phyloP scores from a whole-genome alignment of 2,329 filamentous ascomycete species.

The Pseudocercospora pini-densiflorae region DNA sequence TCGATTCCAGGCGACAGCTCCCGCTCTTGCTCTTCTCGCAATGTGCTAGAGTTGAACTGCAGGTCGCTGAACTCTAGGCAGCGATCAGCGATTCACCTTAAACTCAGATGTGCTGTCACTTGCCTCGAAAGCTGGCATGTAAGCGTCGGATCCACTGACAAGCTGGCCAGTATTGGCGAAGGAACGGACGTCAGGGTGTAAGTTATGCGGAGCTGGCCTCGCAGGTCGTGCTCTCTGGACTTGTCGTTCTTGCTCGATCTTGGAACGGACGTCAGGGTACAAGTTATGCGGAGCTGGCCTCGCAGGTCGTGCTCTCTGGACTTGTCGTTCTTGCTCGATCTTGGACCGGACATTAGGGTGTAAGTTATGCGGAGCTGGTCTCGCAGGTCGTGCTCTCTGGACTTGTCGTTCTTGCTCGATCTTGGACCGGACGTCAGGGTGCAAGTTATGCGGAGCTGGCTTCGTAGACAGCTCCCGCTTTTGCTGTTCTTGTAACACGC shows the following conservation, averaged over 20 bases:
- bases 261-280: too few species aligned
- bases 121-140: conserved; percentile 27
- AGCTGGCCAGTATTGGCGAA: conserved; percentile 48
- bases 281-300: too few species aligned
- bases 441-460: too few species aligned
- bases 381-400: too few species aligned
- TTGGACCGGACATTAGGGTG: too few species aligned
- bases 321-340: too few species aligned
- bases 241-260: conserved; percentile 65
- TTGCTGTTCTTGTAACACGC: conserved; percentile 22
- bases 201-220: conserved; percentile 45
- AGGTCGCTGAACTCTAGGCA: conserved; percentile 31
- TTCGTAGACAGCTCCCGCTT: conserved; percentile 43
- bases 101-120: conserved; percentile 9
- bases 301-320: too few species aligned
- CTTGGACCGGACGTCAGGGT: too few species aligned
- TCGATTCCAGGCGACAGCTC: conserved; percentile 65
- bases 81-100: conserved; percentile 27
- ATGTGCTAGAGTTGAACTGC: conserved; percentile 30
- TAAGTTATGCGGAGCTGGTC: too few species aligned
- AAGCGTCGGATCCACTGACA: conserved; percentile 35
- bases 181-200: conserved; percentile 50
- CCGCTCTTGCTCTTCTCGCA: neutral
- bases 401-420: too few species aligned
- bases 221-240: conserved; percentile 51